Evolutionary conservation across 2,329 filamentous ascomycete genomes (phyloP).

Genomic region (Aspergillus sp.): DNA sequence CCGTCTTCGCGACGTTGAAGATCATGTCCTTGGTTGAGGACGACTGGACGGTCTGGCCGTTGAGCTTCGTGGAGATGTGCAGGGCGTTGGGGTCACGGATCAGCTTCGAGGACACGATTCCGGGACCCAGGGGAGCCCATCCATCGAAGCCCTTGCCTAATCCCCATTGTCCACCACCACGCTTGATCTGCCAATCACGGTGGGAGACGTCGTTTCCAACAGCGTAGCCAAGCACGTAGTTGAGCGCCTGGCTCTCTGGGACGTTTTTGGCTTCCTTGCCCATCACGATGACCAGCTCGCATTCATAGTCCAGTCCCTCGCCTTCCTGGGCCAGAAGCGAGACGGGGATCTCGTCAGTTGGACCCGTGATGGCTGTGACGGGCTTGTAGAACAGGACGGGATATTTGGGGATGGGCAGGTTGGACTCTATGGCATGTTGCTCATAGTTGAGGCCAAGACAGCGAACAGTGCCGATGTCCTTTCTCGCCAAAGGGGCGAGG

Average conservation of each 20-base stretch:
- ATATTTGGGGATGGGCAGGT: constrained; percentile 67
- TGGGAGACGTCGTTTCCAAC: constrained; percentile 80
- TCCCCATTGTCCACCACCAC: constrained; percentile 68
- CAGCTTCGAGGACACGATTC: constrained; percentile 60
- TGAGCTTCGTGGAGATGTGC: constrained; percentile 47
- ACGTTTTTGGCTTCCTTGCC: constrained; percentile 67
- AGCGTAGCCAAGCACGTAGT: constrained; percentile 72
- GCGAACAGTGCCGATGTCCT: constrained; percentile 65
- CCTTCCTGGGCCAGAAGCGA: constrained; percentile 63
- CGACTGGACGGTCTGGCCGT: constrained; percentile 50
- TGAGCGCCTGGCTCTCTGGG: constrained; percentile 62
- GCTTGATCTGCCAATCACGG: constrained; percentile 71
- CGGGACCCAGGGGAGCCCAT: constrained; percentile 72
- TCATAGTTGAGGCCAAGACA: constrained; percentile 72
- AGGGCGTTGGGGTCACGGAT: constrained; percentile 43
- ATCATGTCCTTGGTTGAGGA: constrained; percentile 50
- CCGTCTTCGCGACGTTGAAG: constrained; percentile 47
- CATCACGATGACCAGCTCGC: constrained; percentile 73
- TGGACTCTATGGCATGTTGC: constrained; percentile 68
- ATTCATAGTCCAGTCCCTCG: constrained; percentile 74
- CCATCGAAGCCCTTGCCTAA: constrained; percentile 73
- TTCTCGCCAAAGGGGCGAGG: constrained; percentile 62
- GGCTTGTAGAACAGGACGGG: constrained; percentile 77
- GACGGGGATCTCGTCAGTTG: constrained; percentile 65
- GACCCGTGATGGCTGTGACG: constrained; percentile 63